Evolutionary conservation across 345 rosid genomes (phyloP).

Genomic region (Bruguiera sexangula): DNA sequence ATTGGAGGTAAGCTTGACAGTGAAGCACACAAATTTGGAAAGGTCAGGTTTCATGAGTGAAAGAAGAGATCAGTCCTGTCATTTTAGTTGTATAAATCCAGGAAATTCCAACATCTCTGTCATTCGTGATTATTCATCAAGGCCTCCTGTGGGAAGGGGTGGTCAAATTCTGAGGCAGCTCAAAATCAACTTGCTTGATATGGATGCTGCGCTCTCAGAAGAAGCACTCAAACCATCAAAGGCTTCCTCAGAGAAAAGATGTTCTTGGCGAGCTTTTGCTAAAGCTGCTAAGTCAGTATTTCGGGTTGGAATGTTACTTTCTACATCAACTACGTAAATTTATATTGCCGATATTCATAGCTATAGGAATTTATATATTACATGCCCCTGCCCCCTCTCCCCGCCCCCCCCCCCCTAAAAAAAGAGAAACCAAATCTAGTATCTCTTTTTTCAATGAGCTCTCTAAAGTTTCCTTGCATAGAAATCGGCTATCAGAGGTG

Average conservation of each 20-base stretch:
- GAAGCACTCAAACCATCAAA: slow-evolving; percentile 34
- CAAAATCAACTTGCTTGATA: slow-evolving; percentile 37
- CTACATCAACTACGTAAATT: not conserved
- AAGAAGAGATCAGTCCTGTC: slow-evolving; percentile 11
- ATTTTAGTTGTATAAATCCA: slow-evolving; percentile 5
- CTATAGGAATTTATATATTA: too few relatives aligned
- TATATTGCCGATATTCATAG: too few relatives aligned
- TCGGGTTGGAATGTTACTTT: slow-evolving; percentile 22
- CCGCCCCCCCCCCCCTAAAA: too few relatives aligned
- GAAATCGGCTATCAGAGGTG: too few relatives aligned
- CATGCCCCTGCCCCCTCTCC: too few relatives aligned
- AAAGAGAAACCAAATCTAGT: too few relatives aligned
- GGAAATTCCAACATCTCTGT: slow-evolving; percentile 11
- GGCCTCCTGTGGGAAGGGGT: slow-evolving; percentile 23
- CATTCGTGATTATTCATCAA: slow-evolving; percentile 16
- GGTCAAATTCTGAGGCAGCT: slow-evolving; percentile 32
- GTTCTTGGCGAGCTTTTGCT: slow-evolving; percentile 37
- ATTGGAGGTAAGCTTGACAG: not conserved
- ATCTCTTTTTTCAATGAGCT: too few relatives aligned
- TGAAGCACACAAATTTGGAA: slow-evolving; percentile 12
- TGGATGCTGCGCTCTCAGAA: slow-evolving; percentile 38
- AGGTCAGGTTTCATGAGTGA: slow-evolving; percentile 11
- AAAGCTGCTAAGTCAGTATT: slow-evolving; percentile 33
- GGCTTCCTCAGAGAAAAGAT: slow-evolving; percentile 16
- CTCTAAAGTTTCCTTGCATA: too few relatives aligned